Base-by-base conservation (phyloP, 2,329 filamentous ascomycete species). In the Cercospora sp. region DNA sequence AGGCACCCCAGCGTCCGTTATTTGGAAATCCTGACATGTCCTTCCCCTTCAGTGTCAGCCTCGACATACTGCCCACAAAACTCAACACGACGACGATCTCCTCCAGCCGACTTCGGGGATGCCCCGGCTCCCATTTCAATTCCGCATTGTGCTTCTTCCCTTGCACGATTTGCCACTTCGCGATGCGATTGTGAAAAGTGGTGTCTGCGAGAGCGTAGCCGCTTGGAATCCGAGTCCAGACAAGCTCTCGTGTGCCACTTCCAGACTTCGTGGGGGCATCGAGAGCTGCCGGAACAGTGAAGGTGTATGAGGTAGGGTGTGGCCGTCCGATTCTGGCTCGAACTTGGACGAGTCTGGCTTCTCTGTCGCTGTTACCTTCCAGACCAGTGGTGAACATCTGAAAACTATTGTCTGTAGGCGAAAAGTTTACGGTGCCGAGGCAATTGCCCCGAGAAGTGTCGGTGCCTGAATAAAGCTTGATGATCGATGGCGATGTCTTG, bases 21-120 rank as follows among this genome's bases (percentile, higher is more conserved):
- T 20, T 28, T 18, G 33, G 58, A 8, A 51, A 18, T 18, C 48
- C 66, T 20, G 60, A 31, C 28, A 48, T 40, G 20, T 69, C 68
- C 18, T 60, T 69, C 12, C 68, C 68, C 45, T 69, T 69, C 57
- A 67, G 18, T 31, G 51, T 61, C 51, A 69, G 42, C 33, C 68
- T 64, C 13, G 61, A 58, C 61, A 69, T 51, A 16, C 55, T 33
- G 16, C 68, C 68, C 7, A 69, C 40, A 48, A 69, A 69, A 18
- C 60, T 64, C 57, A 69, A 30, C 61, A 69, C 7, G 1, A 69
- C 51, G 18, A 67, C 60, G 6, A 53, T 55, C 51, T 67, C 65
- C 51, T 69, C 68, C 13, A 45, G 18, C 51, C 63, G 58, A 33
- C 42, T 58, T 16, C 20, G 58, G 10, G 58, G 55, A 28, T 55